Evolutionary conservation across 2,329 filamentous ascomycete species (phyloP), one percentile per base, ranked within the genome.

Genomic region (Xylariales sp.): DNA sequence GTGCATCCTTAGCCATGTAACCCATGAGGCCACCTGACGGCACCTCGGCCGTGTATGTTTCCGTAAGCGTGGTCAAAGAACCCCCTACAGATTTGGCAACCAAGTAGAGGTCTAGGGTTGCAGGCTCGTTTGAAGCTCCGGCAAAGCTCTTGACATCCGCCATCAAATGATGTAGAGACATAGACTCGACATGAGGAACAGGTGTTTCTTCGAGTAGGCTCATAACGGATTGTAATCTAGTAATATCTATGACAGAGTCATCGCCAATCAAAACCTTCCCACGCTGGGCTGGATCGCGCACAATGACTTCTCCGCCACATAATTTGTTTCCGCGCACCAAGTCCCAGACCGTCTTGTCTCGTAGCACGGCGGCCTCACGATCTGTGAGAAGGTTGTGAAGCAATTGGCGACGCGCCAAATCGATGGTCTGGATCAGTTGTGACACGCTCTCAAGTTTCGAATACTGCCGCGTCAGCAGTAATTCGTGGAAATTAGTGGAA

Each of bases 291-390:
- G 96, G 93, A 79, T 97, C 96, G 36, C 96, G 90, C 67, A 99
- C 96, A 78, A 99, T 97, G 55, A 99, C 92, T 77, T 98, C 94
- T 58, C 93, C 93, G 69, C 90, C 93, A 62, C 97, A 91, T 75
- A 98, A 87, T 81, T 97, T 98, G 82, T 99, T 99, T 52, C 95
- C 95, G 50, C 87, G 89, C 2, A 98, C 95, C 57, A 99, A 83
- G 75, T 97, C 93, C 96, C 97, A 99, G 0, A 99, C 94, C 0
- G 94, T 97, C 78, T 92, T 91, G 78, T 97, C 93, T 67, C 96
- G 90, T 68, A 98, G 83, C 45, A 83, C 84, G n/a, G 88, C 84
- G 75, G 97, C 90, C 81, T 99, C 96, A 78, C 92, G 90, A 30
- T 88, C 87, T 0, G 97, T 99, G 65, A 99, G 87, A 9, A 99